These are phyloP conservation scores for Rehmannia glutinosa DNA, from an alignment of 257 asterid genomes.

Conservation along the genomic window DNA sequence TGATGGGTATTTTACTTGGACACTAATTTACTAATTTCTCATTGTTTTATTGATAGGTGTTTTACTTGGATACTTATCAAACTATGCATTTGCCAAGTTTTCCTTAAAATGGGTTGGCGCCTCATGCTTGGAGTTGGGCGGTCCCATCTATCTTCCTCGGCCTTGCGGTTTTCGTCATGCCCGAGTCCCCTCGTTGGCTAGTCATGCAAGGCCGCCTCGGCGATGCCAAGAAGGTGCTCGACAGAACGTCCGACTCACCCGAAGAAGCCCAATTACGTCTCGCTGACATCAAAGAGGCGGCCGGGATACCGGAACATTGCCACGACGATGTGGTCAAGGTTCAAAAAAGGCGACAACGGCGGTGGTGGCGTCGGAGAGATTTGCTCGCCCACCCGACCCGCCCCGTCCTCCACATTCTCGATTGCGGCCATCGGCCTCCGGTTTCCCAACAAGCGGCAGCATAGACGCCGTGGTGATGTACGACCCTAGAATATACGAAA, in stretches of 20 bases:
- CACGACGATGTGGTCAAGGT: conserved; percentile 5
- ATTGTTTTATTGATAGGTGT: conserved; percentile 19
- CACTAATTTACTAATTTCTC: too few species aligned
- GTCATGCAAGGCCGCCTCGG: conserved; percentile 33
- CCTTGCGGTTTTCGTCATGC: conserved; percentile 28
- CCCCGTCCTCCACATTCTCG: conserved; percentile 13
- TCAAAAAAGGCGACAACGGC: background rate
- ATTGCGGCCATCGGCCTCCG: conserved; percentile 18
- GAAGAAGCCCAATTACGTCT: conserved; percentile 21
- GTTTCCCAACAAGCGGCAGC: conserved; percentile 18
- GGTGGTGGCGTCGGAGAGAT: conserved; percentile 26
- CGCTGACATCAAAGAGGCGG: conserved; percentile 23
- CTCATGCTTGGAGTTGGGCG: conserved; percentile 38
- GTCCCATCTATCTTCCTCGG: conserved; percentile 25
- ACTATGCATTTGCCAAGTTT: conserved; percentile 24
- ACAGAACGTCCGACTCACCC: conserved; percentile 24
- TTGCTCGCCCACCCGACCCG: conserved; percentile 26
- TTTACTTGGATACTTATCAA: conserved; percentile 28
- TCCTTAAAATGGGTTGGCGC: conserved; percentile 28
- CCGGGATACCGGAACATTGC: conserved; percentile 10
- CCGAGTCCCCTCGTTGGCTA: conserved; percentile 41
- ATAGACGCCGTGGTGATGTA: conserved; percentile 17
- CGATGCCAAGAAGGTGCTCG: conserved; percentile 26
- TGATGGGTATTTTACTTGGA: too few species aligned
- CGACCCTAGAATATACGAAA: too few species aligned